phyloP scores from a whole-genome alignment of 164 flowering plant genomes.

The Litsea cubeba region DNA sequence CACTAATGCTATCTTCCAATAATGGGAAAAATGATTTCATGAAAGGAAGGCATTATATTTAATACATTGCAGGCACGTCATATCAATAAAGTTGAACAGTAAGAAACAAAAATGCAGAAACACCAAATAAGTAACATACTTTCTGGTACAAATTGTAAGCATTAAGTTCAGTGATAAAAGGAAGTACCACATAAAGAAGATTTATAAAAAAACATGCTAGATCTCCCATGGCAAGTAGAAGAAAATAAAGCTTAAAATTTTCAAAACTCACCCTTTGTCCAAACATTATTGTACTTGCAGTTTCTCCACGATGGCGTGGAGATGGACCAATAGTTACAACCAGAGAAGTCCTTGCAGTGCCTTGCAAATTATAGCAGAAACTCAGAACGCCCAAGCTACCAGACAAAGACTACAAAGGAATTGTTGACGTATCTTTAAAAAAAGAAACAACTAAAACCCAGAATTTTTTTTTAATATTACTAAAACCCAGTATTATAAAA shows the following conservation, averaged over 20 bases:
- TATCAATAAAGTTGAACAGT: background rate
- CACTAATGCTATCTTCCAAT: too few species aligned
- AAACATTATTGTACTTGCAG: conserved; percentile 93
- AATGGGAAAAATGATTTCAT: too few species aligned
- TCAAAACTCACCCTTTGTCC: conserved; percentile 75
- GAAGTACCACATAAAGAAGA: background rate
- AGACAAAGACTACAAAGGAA: background rate
- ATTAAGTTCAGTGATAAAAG: background rate
- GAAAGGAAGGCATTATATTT: too few species aligned
- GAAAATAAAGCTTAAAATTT: background rate
- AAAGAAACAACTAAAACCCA: too few species aligned
- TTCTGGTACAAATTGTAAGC: background rate
- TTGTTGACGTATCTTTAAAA: background rate
- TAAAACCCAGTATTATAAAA: background rate
- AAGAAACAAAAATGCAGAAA: too few species aligned
- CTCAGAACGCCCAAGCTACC: background rate
- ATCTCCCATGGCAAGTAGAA: background rate
- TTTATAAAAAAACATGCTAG: background rate
- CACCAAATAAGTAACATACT: background rate
- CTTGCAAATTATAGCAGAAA: conserved; percentile 30
- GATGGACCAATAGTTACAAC: conserved; percentile 96
- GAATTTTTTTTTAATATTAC: too few species aligned
- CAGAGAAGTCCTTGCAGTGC: conserved; percentile 94
- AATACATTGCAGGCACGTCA: background rate
- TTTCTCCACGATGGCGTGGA: conserved; percentile 96